Conservation (phyloP, 176 grass and related monocot species). For the Carex kokanica region DNA sequence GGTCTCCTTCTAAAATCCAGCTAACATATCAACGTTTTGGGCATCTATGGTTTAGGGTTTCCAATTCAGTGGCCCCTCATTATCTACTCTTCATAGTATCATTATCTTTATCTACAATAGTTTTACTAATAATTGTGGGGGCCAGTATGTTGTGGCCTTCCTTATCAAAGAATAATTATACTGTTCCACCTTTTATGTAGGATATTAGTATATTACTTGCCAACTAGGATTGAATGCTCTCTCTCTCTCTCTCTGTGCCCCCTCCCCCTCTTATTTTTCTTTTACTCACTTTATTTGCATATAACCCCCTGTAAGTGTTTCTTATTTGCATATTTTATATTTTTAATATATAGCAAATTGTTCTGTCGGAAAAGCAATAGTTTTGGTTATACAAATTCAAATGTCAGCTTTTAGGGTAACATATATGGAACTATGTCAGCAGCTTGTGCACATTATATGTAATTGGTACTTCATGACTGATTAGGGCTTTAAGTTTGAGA, state of each 20-base stretch:
- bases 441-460: background rate
- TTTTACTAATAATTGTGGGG: constrained; percentile 9
- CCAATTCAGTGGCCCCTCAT: constrained; percentile 14
- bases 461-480: background rate
- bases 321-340: background rate
- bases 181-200: constrained; percentile 9
- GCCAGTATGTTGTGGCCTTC: background rate
- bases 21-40: constrained; percentile 32
- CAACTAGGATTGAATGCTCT: background rate
- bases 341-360: background rate
- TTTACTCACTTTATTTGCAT: background rate
- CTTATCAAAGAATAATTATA: constrained; percentile 16
- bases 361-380: background rate
- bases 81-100: constrained; percentile 10
- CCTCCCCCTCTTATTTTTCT: background rate
- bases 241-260: background rate
- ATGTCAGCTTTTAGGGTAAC: background rate
- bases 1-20: constrained; percentile 35
- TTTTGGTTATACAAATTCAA: background rate
- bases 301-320: background rate
- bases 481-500: constrained; percentile 5
- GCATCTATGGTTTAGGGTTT: constrained; percentile 14
- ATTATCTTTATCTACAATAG: constrained; percentile 13
- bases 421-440: background rate
- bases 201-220: constrained; percentile 7